Conservation (phyloP, 345 rosid species). For the Hypericum perforatum region DNA sequence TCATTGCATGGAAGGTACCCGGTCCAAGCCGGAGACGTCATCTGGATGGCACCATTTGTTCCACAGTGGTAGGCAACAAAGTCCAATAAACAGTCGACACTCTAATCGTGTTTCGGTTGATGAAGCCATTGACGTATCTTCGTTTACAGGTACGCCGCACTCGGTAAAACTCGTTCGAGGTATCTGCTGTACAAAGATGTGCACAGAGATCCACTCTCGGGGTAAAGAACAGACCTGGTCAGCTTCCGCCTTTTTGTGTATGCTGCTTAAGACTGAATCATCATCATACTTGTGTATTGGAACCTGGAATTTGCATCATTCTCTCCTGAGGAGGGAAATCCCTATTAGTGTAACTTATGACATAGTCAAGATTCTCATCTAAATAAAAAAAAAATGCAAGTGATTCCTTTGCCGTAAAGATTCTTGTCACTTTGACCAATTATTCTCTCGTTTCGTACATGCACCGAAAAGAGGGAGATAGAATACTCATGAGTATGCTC, state of each 20-base stretch:
- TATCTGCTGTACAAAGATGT: conserved; percentile 82
- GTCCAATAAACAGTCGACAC: not conserved
- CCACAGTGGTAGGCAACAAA: conserved; percentile 65
- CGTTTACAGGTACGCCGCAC: conserved; percentile 71
- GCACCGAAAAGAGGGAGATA: too few species aligned
- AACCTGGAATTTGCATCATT: conserved; percentile 1
- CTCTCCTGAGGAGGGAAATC: too few species aligned
- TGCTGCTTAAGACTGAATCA: too few species aligned
- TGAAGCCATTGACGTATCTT: not conserved
- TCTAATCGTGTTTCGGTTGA: not conserved
- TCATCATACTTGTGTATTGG: too few species aligned
- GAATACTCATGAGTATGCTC: too few species aligned
- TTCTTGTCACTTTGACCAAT: too few species aligned
- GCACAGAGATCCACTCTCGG: conserved; percentile 52
- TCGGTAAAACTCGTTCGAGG: conserved; percentile 53
- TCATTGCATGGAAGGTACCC: conserved; percentile 53
- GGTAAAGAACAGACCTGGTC: not conserved
- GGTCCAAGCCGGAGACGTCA: conserved; percentile 84
- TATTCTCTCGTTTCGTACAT: too few species aligned
- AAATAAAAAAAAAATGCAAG: too few species aligned
- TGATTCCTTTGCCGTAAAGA: too few species aligned
- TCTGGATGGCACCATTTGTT: conserved; percentile 99
- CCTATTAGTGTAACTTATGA: too few species aligned
- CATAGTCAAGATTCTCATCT: too few species aligned
- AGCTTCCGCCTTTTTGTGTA: not conserved